These are phyloP conservation scores for Dothistroma septosporum DNA, from an alignment of 2,329 filamentous ascomycete species.

Conservation along the genomic window DNA sequence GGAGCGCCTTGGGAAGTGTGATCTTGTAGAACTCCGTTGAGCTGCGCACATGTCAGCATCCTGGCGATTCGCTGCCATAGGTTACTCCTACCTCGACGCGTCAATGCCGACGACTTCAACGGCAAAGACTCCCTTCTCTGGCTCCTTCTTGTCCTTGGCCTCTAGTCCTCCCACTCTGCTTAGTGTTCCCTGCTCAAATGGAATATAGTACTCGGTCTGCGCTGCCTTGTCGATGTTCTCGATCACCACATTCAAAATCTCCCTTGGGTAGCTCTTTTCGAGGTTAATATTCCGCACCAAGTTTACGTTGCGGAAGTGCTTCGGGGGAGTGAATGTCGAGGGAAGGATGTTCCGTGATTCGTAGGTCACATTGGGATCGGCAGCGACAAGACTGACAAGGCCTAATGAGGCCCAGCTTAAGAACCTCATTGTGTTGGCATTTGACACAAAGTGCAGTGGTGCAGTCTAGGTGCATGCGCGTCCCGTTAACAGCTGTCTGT, in stretches of 20 bases:
- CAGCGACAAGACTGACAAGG: slow-evolving; percentile 53
- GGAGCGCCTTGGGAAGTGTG: slow-evolving; percentile 69
- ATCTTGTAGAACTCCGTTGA: slow-evolving; percentile 73
- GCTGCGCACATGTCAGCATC: slow-evolving; percentile 25
- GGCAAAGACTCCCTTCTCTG: slow-evolving; percentile 60
- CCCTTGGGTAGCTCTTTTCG: slow-evolving; percentile 87
- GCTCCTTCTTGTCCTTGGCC: slow-evolving; percentile 85
- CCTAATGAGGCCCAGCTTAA: slow-evolving; percentile 36
- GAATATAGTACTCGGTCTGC: slow-evolving; percentile 86
- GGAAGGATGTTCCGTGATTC: slow-evolving; percentile 47
- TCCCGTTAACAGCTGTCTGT: background rate
- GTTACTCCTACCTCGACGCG: slow-evolving; percentile 45
- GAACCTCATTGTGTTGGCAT: slow-evolving; percentile 29
- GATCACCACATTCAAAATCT: slow-evolving; percentile 89
- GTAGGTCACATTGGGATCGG: slow-evolving; percentile 57
- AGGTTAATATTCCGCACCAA: slow-evolving; percentile 84
- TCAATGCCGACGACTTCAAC: slow-evolving; percentile 63
- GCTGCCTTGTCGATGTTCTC: slow-evolving; percentile 77
- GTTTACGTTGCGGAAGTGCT: slow-evolving; percentile 91
- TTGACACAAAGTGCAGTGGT: slow-evolving; percentile 1
- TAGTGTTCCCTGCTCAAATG: slow-evolving; percentile 74
- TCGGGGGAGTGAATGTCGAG: slow-evolving; percentile 69
- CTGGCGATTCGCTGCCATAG: background rate
- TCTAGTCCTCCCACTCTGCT: slow-evolving; percentile 78
- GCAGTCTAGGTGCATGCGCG: background rate